A percentile compares a stretch with the other conserved stretches of the same genome.
Conservation (phyloP, 2,329 filamentous ascomycete genomes). For the Microcyclosporella mali region DNA sequence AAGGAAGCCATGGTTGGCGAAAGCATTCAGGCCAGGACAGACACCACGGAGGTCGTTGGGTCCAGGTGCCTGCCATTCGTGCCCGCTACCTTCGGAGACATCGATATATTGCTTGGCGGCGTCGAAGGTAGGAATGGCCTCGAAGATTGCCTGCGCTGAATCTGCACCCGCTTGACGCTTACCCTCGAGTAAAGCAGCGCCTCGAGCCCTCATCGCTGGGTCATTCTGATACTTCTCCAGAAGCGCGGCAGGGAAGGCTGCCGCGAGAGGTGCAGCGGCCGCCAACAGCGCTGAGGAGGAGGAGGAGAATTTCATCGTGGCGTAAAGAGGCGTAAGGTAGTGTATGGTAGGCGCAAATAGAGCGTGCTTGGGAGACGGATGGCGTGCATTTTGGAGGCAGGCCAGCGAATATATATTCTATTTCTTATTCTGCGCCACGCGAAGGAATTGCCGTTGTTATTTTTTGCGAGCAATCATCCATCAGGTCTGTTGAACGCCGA, state of each 20-base stretch:
- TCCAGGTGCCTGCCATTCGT: conserved; percentile 27
- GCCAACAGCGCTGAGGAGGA: conserved; percentile 10
- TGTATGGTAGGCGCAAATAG: neutral
- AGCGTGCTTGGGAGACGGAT: neutral
- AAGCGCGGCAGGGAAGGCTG: conserved; percentile 13
- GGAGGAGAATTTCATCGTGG: conserved; percentile 16
- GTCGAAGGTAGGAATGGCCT: conserved; percentile 27
- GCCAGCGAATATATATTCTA: too few relatives aligned
- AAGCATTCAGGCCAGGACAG: conserved; percentile 28
- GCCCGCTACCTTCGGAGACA: conserved; percentile 20
- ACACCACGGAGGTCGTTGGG: conserved; percentile 27
- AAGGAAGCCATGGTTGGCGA: conserved; percentile 22
- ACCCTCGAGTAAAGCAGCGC: conserved; percentile 5
- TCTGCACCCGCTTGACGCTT: conserved; percentile 22
- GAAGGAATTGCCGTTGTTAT: too few relatives aligned
- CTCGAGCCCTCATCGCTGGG: conserved; percentile 10
- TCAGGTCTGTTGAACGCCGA: too few relatives aligned
- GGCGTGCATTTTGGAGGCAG: too few relatives aligned
- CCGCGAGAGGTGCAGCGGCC: conserved; percentile 7
- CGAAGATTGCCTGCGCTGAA: conserved; percentile 20
- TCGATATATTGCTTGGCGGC: conserved; percentile 25
- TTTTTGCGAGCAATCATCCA: too few relatives aligned
- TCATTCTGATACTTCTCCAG: conserved; percentile 12
- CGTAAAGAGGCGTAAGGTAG: neutral
- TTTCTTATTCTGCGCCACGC: too few relatives aligned